Conservation (phyloP, 306 rosid genomes). For the Cotoneaster glaucophyllus region DNA sequence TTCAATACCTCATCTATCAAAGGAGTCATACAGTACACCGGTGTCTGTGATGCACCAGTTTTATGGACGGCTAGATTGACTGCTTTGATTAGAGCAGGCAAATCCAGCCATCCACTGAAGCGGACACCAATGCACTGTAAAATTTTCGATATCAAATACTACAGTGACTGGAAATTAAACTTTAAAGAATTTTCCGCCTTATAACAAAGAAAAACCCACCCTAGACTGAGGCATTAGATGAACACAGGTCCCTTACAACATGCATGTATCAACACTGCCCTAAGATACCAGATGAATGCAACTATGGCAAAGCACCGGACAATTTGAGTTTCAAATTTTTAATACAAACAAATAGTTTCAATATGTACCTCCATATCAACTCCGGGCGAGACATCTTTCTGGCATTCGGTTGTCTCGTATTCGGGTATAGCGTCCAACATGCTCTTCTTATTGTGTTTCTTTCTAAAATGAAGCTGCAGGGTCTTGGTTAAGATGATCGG, state of each 20-base stretch:
- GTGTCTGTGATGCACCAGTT: neutral
- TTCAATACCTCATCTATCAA: neutral
- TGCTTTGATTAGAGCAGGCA: neutral
- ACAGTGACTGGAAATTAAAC: neutral
- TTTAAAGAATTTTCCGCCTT: neutral
- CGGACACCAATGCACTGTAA: neutral
- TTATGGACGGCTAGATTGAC: neutral
- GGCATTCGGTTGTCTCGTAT: conserved; percentile 54
- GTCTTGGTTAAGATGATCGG: conserved; percentile 79
- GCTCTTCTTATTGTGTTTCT: conserved; percentile 55
- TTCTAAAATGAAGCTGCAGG: conserved; percentile 49
- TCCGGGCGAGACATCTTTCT: conserved; percentile 39
- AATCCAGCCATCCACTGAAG: neutral
- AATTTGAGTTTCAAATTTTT: conserved; percentile 1
- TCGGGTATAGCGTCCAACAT: conserved; percentile 71
- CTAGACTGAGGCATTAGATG: neutral
- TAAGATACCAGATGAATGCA: conserved; percentile 1
- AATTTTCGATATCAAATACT: neutral
- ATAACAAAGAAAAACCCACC: neutral
- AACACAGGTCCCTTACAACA: neutral
- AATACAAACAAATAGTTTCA: neutral
- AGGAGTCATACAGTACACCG: neutral
- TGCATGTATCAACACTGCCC: neutral
- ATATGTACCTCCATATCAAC: conserved; percentile 55
- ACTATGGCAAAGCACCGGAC: neutral